Evolutionary conservation across 768 basidiomycete species (phyloP).

Genomic region (Russula dissimulans): DNA sequence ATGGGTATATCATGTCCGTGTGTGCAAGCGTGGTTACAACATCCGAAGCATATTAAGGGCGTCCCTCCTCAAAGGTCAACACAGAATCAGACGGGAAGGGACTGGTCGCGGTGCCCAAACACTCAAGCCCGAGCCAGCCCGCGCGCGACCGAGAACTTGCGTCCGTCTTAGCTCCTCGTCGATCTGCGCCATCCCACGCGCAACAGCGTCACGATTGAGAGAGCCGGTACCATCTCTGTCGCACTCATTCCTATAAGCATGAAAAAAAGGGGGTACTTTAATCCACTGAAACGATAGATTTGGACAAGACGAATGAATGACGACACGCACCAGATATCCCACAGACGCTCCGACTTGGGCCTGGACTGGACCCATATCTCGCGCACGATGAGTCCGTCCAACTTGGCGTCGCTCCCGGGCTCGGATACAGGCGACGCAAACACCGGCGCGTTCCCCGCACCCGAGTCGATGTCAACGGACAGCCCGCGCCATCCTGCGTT

Average conservation of each 20-base stretch:
- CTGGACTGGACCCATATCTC: slow-evolving; percentile 51
- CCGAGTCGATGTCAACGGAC: slow-evolving; percentile 52
- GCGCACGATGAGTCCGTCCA: slow-evolving; percentile 47
- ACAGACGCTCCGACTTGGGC: slow-evolving; percentile 40
- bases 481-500: slow-evolving; percentile 64
- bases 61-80: background rate
- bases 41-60: background rate
- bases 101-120: background rate
- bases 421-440: slow-evolving; percentile 16
- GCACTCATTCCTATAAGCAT: slow-evolving; percentile 48
- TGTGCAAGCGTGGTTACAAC: too few relatives aligned
- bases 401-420: slow-evolving; percentile 33
- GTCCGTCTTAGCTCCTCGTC: slow-evolving; percentile 63
- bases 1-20: too few relatives aligned
- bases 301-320: too few relatives aligned
- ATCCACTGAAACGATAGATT: background rate
- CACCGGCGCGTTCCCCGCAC: slow-evolving; percentile 20
- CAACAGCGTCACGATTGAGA: slow-evolving; percentile 53
- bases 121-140: background rate
- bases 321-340: slow-evolving; percentile 50
- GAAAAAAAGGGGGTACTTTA: slow-evolving; percentile 18
- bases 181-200: slow-evolving; percentile 70
- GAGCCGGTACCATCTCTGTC: slow-evolving; percentile 43
- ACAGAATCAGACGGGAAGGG: slow-evolving; percentile 11
- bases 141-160: slow-evolving; percentile 24